Evolutionary conservation across 1,139 yeast species (phyloP).

Genomic region (Sugiyamaella novakii): DNA sequence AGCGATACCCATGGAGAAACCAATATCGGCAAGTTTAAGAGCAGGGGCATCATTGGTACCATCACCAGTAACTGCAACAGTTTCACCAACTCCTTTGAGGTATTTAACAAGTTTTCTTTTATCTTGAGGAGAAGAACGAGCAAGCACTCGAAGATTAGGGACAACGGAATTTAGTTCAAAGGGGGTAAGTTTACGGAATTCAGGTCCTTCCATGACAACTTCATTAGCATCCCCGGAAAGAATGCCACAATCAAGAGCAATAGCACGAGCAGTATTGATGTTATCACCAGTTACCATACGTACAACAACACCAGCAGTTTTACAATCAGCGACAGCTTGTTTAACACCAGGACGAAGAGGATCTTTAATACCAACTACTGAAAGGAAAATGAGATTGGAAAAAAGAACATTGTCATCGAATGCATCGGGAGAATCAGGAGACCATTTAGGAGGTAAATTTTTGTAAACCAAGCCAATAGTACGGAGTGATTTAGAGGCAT

Average conservation of each 20-base stretch:
- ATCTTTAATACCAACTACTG: conserved; percentile 89
- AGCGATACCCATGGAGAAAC: conserved; percentile 82
- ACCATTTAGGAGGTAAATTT: conserved; percentile 67
- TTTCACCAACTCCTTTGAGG: conserved; percentile 79
- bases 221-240: conserved; percentile 52
- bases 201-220: conserved; percentile 91
- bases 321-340: conserved; percentile 82
- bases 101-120: conserved; percentile 83
- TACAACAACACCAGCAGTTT: conserved; percentile 87
- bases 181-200: conserved; percentile 65
- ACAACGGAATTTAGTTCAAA: conserved; percentile 61
- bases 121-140: conserved; percentile 95
- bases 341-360: conserved; percentile 91
- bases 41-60: conserved; percentile 91
- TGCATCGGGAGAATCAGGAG: conserved; percentile 52
- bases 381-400: conserved; percentile 46
- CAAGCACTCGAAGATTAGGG: conserved; percentile 79
- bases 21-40: conserved; percentile 78
- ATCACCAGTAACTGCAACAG: conserved; percentile 98
- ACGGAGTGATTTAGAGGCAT: conserved; percentile 78
- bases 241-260: conserved; percentile 84
- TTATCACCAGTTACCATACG: conserved; percentile 99
- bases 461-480: conserved; percentile 83
- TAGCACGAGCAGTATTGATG: conserved; percentile 84
- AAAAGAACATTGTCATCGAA: conserved; percentile 30